phyloP scores from a whole-genome alignment of 257 asterid genomes.

The Ballota nigra region DNA sequence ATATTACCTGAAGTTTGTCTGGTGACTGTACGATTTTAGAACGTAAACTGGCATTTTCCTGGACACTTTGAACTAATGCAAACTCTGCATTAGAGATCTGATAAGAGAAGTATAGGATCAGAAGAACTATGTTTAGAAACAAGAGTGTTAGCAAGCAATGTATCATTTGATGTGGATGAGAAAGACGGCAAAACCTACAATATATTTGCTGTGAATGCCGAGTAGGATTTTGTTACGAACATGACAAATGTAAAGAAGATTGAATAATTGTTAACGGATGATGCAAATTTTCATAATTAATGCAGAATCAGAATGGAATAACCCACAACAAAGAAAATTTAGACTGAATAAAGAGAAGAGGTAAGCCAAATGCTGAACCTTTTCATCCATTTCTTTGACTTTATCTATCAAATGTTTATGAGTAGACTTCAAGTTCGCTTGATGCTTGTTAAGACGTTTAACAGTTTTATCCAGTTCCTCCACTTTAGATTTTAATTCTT shows the following conservation, averaged over 20 bases:
- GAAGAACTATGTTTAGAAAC: constrained; percentile 10
- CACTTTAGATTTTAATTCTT: constrained; percentile 56
- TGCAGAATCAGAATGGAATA: not conserved
- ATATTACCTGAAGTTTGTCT: constrained; percentile 85
- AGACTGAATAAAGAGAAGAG: constrained; percentile 13
- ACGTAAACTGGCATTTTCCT: constrained; percentile 81
- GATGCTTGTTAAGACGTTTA: constrained; percentile 72
- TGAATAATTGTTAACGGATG: not conserved
- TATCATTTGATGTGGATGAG: not conserved
- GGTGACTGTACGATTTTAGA: constrained; percentile 97
- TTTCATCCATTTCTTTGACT: constrained; percentile 71
- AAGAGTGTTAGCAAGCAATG: constrained; percentile 1
- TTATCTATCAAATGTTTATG: constrained; percentile 66
- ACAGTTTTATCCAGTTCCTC: constrained; percentile 64
- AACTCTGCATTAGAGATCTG: constrained; percentile 84
- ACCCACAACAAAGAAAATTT: constrained; percentile 9
- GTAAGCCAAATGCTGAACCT: constrained; percentile 45
- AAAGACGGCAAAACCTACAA: constrained; percentile 4
- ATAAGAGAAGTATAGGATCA: constrained; percentile 24
- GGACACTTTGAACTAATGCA: constrained; percentile 65
- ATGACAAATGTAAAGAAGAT: not conserved
- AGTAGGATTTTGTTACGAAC: not conserved
- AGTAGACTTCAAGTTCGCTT: constrained; percentile 58
- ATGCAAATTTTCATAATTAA: not conserved
- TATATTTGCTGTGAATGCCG: not conserved